A percentile compares a stretch with the other conserved stretches of the same genome.
Evolutionary conservation across 176 grass and related monocot species (phyloP).

Genomic region (Melocanna baccifera): DNA sequence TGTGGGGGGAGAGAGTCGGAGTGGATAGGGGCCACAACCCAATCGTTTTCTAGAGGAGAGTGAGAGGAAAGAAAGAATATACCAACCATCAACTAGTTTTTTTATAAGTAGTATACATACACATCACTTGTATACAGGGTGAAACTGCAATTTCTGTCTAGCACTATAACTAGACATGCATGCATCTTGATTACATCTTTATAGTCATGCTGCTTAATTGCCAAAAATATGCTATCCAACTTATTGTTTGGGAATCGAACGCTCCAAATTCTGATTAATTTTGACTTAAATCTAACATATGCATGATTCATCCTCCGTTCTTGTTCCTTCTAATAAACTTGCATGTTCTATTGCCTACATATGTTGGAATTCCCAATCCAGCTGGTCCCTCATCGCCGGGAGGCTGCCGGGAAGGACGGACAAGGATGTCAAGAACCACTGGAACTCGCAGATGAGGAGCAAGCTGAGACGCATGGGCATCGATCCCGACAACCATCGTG

Average conservation of each 20-base stretch:
- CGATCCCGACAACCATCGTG: constrained; percentile 5
- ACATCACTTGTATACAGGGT: too few relatives aligned
- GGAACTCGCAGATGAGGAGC: constrained; percentile 36
- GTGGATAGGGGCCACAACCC: too few relatives aligned
- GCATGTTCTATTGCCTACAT: too few relatives aligned
- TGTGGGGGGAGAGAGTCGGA: too few relatives aligned
- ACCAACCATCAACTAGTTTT: too few relatives aligned
- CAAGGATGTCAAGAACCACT: constrained; percentile 42
- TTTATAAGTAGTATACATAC: too few relatives aligned
- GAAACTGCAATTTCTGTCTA: too few relatives aligned
- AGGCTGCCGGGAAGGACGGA: constrained; percentile 47
- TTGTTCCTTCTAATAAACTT: too few relatives aligned
- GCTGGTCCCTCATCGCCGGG: constrained; percentile 53
- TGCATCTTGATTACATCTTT: background rate
- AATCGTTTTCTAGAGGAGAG: too few relatives aligned
- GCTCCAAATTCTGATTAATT: background rate
- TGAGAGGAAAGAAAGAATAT: too few relatives aligned
- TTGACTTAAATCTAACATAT: background rate
- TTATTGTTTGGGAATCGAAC: background rate
- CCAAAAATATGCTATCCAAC: background rate
- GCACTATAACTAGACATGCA: background rate
- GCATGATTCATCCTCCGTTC: background rate
- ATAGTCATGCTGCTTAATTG: background rate
- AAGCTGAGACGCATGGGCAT: constrained; percentile 1
- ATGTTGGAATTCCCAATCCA: background rate